phyloP scores from a whole-genome alignment of 139 green algal genomes.

The Chlamydomonas sphaeroides region DNA sequence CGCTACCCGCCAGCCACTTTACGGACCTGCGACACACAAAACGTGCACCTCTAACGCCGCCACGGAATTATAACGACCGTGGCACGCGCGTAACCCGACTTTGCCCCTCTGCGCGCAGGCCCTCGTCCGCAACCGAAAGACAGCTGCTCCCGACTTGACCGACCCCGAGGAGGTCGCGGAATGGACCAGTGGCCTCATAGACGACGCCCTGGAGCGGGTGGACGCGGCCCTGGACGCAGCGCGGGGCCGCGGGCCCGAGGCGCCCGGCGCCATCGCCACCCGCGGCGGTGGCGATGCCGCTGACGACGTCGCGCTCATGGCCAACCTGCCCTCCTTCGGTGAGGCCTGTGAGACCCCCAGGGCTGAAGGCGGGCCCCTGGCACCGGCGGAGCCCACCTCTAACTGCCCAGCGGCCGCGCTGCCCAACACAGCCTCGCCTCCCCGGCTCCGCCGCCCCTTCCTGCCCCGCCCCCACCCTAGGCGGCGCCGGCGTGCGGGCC shows the following conservation, averaged over 20 bases:
- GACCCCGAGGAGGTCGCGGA: constrained; percentile 58
- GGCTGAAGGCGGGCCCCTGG: no score
- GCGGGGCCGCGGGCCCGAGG: constrained; percentile 3
- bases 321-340: background rate
- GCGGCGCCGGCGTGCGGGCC: background rate
- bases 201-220: constrained; percentile 62
- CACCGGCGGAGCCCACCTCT: no score
- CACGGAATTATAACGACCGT: no score
- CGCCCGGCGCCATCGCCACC: background rate
- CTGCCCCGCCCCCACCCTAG: background rate
- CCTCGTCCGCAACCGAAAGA: background rate
- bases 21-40: background rate
- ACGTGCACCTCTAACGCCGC: background rate
- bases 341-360: background rate
- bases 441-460: no score
- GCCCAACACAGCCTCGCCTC: no score
- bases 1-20: background rate
- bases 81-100: background rate
- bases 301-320: constrained; percentile 4
- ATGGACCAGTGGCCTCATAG: constrained; percentile 51
- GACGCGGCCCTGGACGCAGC: constrained; percentile 60
- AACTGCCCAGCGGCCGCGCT: no score
- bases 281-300: background rate
- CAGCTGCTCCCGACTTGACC: background rate
- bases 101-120: background rate